Base-by-base conservation (phyloP, 495 filamentous ascomycete species). In the Penicillium cataractarum region DNA sequence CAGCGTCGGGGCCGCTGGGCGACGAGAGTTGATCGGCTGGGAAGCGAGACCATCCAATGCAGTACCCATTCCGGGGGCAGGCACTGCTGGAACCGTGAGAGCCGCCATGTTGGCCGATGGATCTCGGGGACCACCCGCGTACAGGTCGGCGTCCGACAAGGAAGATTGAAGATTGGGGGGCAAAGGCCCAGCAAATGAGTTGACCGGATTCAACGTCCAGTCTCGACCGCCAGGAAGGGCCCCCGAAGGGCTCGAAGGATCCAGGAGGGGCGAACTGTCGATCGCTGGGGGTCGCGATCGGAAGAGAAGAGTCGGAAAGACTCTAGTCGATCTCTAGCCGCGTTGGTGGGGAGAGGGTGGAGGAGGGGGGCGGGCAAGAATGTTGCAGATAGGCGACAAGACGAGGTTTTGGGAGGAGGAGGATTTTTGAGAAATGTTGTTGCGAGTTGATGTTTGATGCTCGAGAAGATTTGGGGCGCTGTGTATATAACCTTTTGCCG, bases 1-100 rank as follows among this genome's bases (percentile, higher is more conserved):
- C 40, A 91, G 78, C 52, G 80, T 80, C 19, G 82, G 84, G 2
- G 88, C 85, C 6, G 81, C 87, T 24, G 85, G 82, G 59, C 88
- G 83, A 48, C 89, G 81, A 50, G 82, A 76, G 40, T 82, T 85
- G 62, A 88, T 76, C 57, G 84, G 81, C 65, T 82, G 75, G 27
- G 75, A 50, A 31, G 67, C 66, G 56, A 79, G 72, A 61, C 74
- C 66, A 39, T 84, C 82, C 29, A 83, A 65, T 55, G 71, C 71
- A 27, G 78, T 71, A 57, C 79, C 76, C 78, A 84, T 85, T 46
- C 75, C 74, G 15, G 74, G 69, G 50, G 80, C 72, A 44, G 80
- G 77, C 22, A 79, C 70, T 10, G 80, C 77, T 21, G 80, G 74
- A 50, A 79, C 71, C 9, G 80, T 76, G 31, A 81, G 74, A 50